Percentiles rank a stretch among this genome's conserved stretches.
These are phyloP conservation scores for Alternaria dauci DNA, from an alignment of 2,329 filamentous ascomycete species.

Conservation along the genomic window DNA sequence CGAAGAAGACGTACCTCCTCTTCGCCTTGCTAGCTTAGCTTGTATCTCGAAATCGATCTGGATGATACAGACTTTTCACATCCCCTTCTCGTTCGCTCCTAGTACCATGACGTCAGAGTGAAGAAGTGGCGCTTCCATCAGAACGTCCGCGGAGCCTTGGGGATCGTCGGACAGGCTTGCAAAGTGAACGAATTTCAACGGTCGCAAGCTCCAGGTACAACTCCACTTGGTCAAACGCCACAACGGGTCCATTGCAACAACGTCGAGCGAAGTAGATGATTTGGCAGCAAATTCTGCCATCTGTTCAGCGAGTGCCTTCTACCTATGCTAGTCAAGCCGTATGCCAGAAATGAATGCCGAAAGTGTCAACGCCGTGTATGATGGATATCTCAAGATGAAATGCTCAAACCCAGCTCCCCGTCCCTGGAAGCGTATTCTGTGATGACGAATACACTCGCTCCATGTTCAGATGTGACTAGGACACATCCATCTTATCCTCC, in stretches of 20 bases:
- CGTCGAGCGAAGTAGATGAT: neutral
- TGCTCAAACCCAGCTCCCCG: neutral
- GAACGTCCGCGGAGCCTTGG: neutral
- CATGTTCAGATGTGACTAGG: constrained; percentile 2
- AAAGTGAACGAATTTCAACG: neutral
- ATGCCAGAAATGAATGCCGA: neutral
- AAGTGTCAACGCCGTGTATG: constrained; percentile 3
- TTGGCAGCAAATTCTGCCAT: neutral
- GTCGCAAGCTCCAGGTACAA: neutral
- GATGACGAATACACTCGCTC: neutral
- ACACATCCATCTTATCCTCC: constrained; percentile 36
- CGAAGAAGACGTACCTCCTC: constrained; percentile 80
- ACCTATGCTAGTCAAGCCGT: neutral
- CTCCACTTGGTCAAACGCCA: constrained; percentile 2
- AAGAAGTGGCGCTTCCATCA: neutral
- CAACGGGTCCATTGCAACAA: neutral
- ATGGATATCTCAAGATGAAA: constrained; percentile 10
- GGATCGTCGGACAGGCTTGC: neutral
- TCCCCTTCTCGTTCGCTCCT: neutral
- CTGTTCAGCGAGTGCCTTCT: neutral
- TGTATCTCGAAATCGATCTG: neutral
- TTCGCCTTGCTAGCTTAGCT: constrained; percentile 72
- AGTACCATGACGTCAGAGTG: neutral
- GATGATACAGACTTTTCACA: neutral
- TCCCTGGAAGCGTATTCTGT: neutral